Evolutionary conservation across 371 early-diverging fungal species (phyloP).

Genomic region (Mortierella sp.): DNA sequence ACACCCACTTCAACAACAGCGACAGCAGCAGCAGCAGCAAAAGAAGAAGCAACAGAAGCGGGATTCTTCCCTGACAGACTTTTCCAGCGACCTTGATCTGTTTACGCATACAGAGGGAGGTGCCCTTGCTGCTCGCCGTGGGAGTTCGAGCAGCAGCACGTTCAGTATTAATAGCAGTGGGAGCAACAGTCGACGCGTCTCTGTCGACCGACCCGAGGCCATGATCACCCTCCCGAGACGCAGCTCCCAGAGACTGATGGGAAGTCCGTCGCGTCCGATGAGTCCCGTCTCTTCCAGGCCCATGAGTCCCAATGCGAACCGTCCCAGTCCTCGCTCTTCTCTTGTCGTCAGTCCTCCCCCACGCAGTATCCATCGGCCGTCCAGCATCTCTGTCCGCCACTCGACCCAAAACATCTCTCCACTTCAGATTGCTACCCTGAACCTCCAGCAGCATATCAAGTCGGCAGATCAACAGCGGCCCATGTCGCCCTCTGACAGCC

Average conservation of each 20-base stretch:
- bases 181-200: constrained; percentile 30
- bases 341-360: constrained; percentile 50
- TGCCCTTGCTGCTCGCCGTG: neutral
- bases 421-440: constrained; percentile 18
- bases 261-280: constrained; percentile 44
- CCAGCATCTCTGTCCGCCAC: constrained; percentile 31
- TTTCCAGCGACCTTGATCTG: neutral
- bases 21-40: neutral
- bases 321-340: constrained; percentile 38
- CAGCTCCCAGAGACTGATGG: constrained; percentile 45
- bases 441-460: neutral
- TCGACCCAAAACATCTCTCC: constrained; percentile 31
- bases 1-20: neutral
- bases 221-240: constrained; percentile 50
- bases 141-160: constrained; percentile 5
- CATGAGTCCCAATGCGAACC: constrained; percentile 33
- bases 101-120: neutral
- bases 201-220: constrained; percentile 38
- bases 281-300: constrained; percentile 50
- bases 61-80: neutral
- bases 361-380: constrained; percentile 48
- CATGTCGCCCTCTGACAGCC: neutral
- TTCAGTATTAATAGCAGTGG: neutral
- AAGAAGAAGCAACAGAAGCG: constrained; percentile 4
- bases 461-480: constrained; percentile 1